A percentile compares a stretch with the other conserved stretches of the same genome.
Evolutionary conservation across 345 rosid genomes (phyloP).

Genomic region (Litchi chinensis): DNA sequence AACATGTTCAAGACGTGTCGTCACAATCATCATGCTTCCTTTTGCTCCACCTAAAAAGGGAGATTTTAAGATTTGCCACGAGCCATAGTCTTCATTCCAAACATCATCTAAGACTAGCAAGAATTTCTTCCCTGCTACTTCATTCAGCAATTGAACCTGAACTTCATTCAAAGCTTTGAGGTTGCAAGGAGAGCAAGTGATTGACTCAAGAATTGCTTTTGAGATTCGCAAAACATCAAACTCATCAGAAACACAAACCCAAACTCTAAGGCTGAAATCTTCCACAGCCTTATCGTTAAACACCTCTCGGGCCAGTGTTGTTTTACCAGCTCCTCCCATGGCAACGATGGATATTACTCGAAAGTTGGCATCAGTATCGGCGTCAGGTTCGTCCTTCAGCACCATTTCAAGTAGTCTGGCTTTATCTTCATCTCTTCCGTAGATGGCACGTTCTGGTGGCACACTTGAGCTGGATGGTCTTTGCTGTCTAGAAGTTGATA

Average conservation of each 20-base stretch:
- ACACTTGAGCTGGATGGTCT: neutral
- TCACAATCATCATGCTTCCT: slow-evolving; percentile 2
- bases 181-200: neutral
- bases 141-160: neutral
- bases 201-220: slow-evolving; percentile 16
- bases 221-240: slow-evolving; percentile 19
- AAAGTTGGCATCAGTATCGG: neutral
- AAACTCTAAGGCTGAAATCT: neutral
- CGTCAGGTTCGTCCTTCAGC: neutral
- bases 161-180: neutral
- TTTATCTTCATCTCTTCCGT: slow-evolving; percentile 10
- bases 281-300: neutral
- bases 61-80: neutral
- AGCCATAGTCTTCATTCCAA: slow-evolving; percentile 2
- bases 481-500: neutral
- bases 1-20: neutral
- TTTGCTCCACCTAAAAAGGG: slow-evolving; percentile 7
- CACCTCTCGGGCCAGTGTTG: slow-evolving; percentile 5
- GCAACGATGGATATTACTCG: neutral
- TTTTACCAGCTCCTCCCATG: slow-evolving; percentile 12
- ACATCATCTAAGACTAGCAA: slow-evolving; percentile 14
- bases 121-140: neutral
- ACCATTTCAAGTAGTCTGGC: neutral
- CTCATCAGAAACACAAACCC: slow-evolving; percentile 15
- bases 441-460: neutral